These are phyloP conservation scores for Polysphondylium violaceum DNA, from an alignment of 78 protist species.

Conservation along the genomic window DNA sequence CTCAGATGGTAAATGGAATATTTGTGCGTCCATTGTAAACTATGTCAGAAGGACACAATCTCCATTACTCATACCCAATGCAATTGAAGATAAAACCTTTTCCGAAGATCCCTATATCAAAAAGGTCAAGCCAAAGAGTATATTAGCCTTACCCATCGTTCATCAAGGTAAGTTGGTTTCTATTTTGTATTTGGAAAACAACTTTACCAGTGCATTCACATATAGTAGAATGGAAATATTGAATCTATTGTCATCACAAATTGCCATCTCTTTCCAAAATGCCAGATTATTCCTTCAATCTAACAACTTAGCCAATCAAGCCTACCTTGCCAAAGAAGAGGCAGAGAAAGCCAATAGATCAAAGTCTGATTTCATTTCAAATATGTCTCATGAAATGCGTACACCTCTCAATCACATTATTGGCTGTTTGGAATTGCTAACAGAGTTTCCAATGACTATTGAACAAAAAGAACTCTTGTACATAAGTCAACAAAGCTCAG, in stretches of 20 bases:
- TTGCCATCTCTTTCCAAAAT: slow-evolving; percentile 49
- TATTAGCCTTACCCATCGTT: slow-evolving; percentile 43
- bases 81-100: slow-evolving; percentile 37
- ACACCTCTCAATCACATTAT: slow-evolving; percentile 63
- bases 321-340: slow-evolving; percentile 57
- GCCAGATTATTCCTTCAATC: slow-evolving; percentile 35
- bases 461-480: slow-evolving; percentile 43
- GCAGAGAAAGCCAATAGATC: slow-evolving; percentile 64
- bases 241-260: slow-evolving; percentile 43
- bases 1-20: slow-evolving; percentile 55
- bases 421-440: slow-evolving; percentile 38
- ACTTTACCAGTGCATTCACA: slow-evolving; percentile 50
- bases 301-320: slow-evolving; percentile 55
- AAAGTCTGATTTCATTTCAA: slow-evolving; percentile 53
- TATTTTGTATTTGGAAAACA: slow-evolving; percentile 41
- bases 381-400: slow-evolving; percentile 69
- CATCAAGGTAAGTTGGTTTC: slow-evolving; percentile 69
- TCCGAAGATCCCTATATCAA: slow-evolving; percentile 25
- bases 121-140: slow-evolving; percentile 12
- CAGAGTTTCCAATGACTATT: background rate
- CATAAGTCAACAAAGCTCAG: slow-evolving; percentile 47
- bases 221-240: slow-evolving; percentile 13
- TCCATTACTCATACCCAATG: slow-evolving; percentile 53
- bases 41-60: slow-evolving; percentile 38
- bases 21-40: slow-evolving; percentile 45